Evolutionary conservation across 257 asterid genomes (phyloP), one percentile per base, ranked within the genome.

Genomic region (Solanum ossicruentum): DNA sequence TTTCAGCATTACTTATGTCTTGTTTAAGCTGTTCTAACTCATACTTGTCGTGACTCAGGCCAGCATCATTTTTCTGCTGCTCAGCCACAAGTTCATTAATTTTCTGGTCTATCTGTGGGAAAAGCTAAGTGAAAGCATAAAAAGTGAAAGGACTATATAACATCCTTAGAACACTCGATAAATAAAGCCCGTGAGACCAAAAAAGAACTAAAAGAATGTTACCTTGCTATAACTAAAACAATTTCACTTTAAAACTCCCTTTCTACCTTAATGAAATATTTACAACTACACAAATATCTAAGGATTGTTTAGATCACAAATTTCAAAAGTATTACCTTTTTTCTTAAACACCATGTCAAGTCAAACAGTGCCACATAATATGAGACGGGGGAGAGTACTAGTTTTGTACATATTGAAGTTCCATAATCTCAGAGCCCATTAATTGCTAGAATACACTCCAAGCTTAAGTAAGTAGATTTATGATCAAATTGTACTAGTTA

Each of bases 41-140:
- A 54, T 98, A 95, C 89, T 90, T 95, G 87, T 95, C 98, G 87
- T 94, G 99, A 89, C 98, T 93, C 92, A 94, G 85, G 92, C 92
- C 91, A 89, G 99, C 99, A 85, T 97, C 99, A 87, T 91, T 97
- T 87, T 95, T 97, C 90, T 97, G 98, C 89, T 97, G 98, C 93
- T 97, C 99, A 83, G 98, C 90, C 85, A 97, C 93, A 82, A 97
- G 93, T 90, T 95, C 97, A 88, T 91, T 94, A 88, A 97, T 97
- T 91, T 90, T 91, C 92, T 94, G 96, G 86, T 97, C 98, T 82
- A 92, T 97, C 93, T 91, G 99, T 97, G 84, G 80, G 93, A 84
- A 86, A 87, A 79, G 92, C 87, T 93, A 87, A 94, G 93, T 52
- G 92, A 92, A 95, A 92, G 91, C 97, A 87, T 81, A 83, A 72